phyloP scores from a whole-genome alignment of 257 asterid species.

The Coffea canephora region DNA sequence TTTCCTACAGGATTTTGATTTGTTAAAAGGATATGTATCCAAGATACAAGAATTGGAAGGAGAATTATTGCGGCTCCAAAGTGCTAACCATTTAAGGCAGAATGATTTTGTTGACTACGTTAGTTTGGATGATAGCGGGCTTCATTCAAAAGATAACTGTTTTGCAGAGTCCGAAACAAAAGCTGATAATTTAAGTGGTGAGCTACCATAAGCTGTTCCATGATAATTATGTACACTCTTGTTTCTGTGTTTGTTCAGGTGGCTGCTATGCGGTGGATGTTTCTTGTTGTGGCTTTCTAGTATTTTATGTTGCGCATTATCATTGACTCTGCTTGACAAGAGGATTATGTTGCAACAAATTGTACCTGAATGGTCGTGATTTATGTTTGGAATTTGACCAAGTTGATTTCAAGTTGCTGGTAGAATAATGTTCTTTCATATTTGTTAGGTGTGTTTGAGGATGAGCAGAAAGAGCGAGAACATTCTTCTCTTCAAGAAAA shows the following conservation, averaged over 20 bases:
- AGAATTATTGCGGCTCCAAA: conserved; percentile 50
- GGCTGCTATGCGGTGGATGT: neutral
- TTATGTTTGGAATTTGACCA: neutral
- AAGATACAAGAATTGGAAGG: conserved; percentile 80
- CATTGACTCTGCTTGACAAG: neutral
- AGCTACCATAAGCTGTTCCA: conserved; percentile 15
- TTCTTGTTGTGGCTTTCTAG: neutral
- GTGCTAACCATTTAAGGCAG: conserved; percentile 38
- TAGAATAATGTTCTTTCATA: conserved; percentile 14
- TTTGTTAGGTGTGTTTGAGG: conserved; percentile 64
- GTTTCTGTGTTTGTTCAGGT: neutral
- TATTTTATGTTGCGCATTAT: neutral
- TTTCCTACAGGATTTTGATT: conserved; percentile 53
- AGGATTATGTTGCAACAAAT: neutral
- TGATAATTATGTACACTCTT: neutral
- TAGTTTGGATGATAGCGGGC: conserved; percentile 51
- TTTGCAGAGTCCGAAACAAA: conserved; percentile 48
- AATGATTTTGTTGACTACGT: conserved; percentile 39
- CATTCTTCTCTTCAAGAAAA: conserved; percentile 91
- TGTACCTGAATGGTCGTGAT: neutral
- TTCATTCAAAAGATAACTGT: conserved; percentile 38
- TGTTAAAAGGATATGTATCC: conserved; percentile 64
- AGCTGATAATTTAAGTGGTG: conserved; percentile 57
- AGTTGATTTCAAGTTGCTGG: neutral
- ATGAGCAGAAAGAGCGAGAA: conserved; percentile 77